Base-by-base conservation (phyloP, 2,329 filamentous ascomycete species). In the Microdochium bolleyi region DNA sequence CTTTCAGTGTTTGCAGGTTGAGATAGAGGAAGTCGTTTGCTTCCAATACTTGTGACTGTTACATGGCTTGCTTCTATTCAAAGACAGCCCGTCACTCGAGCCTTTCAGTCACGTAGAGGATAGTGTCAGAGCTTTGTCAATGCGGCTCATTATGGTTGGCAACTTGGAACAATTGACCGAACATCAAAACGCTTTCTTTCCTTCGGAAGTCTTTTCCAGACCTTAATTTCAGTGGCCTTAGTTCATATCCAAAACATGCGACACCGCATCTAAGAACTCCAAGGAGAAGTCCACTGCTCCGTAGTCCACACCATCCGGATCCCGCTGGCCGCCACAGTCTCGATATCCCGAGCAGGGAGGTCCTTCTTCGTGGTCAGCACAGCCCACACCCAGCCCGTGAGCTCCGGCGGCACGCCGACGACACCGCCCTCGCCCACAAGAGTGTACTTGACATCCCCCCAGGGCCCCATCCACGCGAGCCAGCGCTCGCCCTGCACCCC, bases 391-490 rank as follows among this genome's bases (percentile, higher is more conserved):
- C 70, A 61, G 1, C 70, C 70, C 24, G 61, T 69, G 46, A 70
- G 56, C 8, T 58, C 60, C 1, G 51, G 54, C 3, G 70, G 68
- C 3, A 70, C 68, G 4, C 51, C 49, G 2, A 61, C 58, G 3
- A 53, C 56, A 2, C 59, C 61, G 9, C 62, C 57, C 32, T 51
- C 54, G 16, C 51, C 55, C 8, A 68, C 58, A 9, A 56, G 52
- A 0, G 64, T 64, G 53, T 64, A 71, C 58, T 63, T 52, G 13
- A 70, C 51, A 9, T 56, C 58, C 24, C 69, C 70, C 64, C 66
- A 72, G 13, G 65, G 54, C 0, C 68, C 69, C 16, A 71, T 60
- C 68, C 68, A 72, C 3, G 69, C 70, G 2, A 70, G 52, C 50
- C 58, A 70, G 25, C 61, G 57, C 7, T 61, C 56, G 0, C 55